These are phyloP conservation scores for Austroboletus festivus DNA, from an alignment of 768 basidiomycete genomes.

Conservation along the genomic window DNA sequence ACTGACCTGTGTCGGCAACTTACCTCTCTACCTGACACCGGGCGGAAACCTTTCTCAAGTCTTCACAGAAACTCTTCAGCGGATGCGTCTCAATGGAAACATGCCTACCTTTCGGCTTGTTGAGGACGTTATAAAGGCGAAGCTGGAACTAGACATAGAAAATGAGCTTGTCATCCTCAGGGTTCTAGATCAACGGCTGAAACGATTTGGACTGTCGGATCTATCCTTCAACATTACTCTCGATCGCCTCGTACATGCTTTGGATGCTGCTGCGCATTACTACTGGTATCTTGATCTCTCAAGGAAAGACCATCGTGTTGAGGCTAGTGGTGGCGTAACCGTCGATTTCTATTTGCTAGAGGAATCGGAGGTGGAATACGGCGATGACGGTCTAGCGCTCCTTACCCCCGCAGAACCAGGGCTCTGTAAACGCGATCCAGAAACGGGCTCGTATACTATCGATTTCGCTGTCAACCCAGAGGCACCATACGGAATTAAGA, in stretches of 20 bases:
- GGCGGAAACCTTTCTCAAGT: neutral
- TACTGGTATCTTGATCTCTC: slow-evolving; percentile 21
- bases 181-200: slow-evolving; percentile 1
- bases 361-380: neutral
- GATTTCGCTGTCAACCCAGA: slow-evolving; percentile 23
- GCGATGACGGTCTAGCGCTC: neutral
- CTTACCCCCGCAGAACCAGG: neutral
- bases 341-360: slow-evolving; percentile 12
- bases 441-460: no score
- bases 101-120: neutral
- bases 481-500: slow-evolving; percentile 33
- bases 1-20: slow-evolving; percentile 1
- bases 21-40: slow-evolving; percentile 1
- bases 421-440: neutral
- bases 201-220: slow-evolving; percentile 1
- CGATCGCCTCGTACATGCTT: neutral
- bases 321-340: neutral
- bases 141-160: slow-evolving; percentile 1
- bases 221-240: no score
- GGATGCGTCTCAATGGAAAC: neutral
- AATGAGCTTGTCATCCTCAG: slow-evolving; percentile 2
- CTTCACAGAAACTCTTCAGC: neutral
- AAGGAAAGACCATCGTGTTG: neutral
- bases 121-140: neutral
- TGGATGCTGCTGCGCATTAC: slow-evolving; percentile 17